phyloP scores from a whole-genome alignment of 257 asterid genomes.

The Salvia hispanica region DNA sequence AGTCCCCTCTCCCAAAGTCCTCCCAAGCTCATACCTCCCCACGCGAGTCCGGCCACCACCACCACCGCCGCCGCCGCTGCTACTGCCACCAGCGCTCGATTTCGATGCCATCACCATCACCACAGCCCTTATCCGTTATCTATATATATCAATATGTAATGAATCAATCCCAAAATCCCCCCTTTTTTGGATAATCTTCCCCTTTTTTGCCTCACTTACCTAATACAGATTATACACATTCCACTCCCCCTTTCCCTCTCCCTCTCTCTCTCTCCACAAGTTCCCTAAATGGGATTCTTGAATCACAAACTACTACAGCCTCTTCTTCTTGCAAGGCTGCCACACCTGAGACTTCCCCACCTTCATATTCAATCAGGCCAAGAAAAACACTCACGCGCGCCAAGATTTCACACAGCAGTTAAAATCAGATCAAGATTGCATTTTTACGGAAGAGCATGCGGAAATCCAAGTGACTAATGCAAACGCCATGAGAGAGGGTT shows the following conservation, averaged over 20 bases:
- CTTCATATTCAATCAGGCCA: conserved; percentile 47
- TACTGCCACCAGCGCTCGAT: conserved; percentile 47
- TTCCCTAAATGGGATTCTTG: conserved; percentile 2
- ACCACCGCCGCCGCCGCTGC: conserved; percentile 41
- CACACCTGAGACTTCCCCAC: conserved; percentile 81
- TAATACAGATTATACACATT: conserved; percentile 58
- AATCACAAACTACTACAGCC: conserved; percentile 43
- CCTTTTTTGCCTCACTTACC: conserved; percentile 18
- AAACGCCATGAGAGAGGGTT: conserved; percentile 29
- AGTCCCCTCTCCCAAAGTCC: conserved; percentile 87
- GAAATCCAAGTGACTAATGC: conserved; percentile 32
- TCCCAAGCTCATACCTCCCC: conserved; percentile 88
- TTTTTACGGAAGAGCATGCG: not conserved
- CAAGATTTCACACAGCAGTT: not conserved
- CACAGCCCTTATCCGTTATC: conserved; percentile 6
- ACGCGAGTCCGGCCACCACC: conserved; percentile 66
- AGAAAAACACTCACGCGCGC: not conserved
- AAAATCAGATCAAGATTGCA: conserved; percentile 31
- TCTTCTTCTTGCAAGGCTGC: conserved; percentile 97
- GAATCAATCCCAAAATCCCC: conserved; percentile 15
- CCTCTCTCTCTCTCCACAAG: not conserved
- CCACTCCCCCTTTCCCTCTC: conserved; percentile 5
- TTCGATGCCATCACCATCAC: conserved; percentile 61
- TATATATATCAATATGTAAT: conserved; percentile 12
- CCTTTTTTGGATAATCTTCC: conserved; percentile 13